Base-by-base conservation (phyloP, 768 basidiomycete genomes). In the Gloeophyllum trabeum region DNA sequence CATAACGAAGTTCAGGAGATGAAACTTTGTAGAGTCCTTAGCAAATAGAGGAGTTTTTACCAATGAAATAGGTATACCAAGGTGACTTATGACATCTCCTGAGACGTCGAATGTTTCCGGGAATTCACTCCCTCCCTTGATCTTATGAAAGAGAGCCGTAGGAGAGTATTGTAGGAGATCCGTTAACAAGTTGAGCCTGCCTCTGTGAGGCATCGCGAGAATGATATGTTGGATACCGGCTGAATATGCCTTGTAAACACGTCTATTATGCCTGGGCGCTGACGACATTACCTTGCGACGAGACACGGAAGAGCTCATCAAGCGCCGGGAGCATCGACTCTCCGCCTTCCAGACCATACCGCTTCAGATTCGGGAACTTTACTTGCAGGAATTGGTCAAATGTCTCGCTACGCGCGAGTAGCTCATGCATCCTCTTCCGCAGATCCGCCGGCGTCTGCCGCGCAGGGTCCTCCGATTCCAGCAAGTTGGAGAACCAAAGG, bases 311-410 rank as follows among this genome's bases (percentile, higher is more conserved):
- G 14, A 96, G 58, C 0, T 75, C 66, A 46, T 92, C 87, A 2
- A 94, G 64, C 1, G 89, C 91, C 3, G 89, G 84, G 20, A 96
- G 61, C 91, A 94, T 93, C 2, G 87, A 89, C 63, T 94, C 92
- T 1, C 84, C 92, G 2, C 92, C 92, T 59, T 96, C 91, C 26
- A 93, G 68, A 0, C 87, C 90, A 58, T 89, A 89, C 53, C 85
- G 73, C 60, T 86, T 87, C 56, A 87, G 52, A 60, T 89, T 92
- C 1, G 91, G 90, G 54, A 93, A 94, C 59, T 91, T 91, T 41
- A 75, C 65, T 53, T 90, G 88, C 35, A 91, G 61, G 55, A 91
- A 94, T 51, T 77, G 73, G 51, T 94, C 92, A 36, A 93, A 71
- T 24, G 79, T 76, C 56, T 94, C 90, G 46, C 82, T 88, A 23